Evolutionary conservation across 2,329 filamentous ascomycete genomes (phyloP).

Genomic region (Nemania sp.): DNA sequence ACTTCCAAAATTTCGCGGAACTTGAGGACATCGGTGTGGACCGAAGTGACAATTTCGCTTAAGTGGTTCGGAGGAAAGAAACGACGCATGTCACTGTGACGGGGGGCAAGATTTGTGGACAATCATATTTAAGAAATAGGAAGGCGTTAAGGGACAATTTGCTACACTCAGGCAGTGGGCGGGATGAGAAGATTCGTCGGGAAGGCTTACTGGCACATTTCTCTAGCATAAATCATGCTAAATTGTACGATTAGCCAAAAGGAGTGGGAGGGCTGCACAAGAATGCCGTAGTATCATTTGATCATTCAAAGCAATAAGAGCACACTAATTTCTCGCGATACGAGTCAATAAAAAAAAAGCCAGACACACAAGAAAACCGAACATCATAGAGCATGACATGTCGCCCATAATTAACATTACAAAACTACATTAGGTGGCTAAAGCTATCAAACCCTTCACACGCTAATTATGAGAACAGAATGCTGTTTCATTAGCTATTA

Average conservation of each 20-base stretch:
- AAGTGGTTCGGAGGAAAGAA: conserved; percentile 38
- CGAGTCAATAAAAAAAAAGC: no score
- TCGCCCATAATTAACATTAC: not conserved
- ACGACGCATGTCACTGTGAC: not conserved
- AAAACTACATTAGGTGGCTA: not conserved
- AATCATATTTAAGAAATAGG: conserved; percentile 5
- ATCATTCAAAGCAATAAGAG: not conserved
- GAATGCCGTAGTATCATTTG: conserved; percentile 27
- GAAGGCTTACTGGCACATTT: conserved; percentile 11
- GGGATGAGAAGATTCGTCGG: not conserved
- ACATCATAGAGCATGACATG: not conserved
- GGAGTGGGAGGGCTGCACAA: conserved; percentile 1
- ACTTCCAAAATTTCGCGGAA: conserved; percentile 98
- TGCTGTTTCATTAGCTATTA: not conserved
- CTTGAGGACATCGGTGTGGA: conserved; percentile 97
- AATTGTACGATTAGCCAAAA: conserved; percentile 20
- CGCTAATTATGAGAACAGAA: conserved; percentile 2
- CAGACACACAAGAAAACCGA: no score
- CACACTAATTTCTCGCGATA: not conserved
- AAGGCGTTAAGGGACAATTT: conserved; percentile 16
- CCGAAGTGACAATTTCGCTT: conserved; percentile 90
- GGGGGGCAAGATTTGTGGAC: not conserved
- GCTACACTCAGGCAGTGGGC: not conserved
- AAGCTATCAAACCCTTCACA: not conserved
- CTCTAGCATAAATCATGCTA: conserved; percentile 3